Conservation (phyloP, 768 basidiomycete species). For the Lactarius tabidus region DNA sequence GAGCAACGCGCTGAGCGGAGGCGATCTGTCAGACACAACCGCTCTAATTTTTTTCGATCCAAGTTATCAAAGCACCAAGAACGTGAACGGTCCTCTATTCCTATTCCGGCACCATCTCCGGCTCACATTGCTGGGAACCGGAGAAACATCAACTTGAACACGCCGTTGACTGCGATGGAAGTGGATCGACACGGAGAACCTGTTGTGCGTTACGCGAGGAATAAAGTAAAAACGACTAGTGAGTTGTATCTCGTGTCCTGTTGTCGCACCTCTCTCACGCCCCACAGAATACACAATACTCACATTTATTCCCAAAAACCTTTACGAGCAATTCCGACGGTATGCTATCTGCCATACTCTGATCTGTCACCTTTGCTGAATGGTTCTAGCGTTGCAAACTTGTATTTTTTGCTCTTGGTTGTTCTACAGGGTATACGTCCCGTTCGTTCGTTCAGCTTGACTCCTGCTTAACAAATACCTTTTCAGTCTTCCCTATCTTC, state of each 20-base stretch:
- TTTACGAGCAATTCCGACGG: slow-evolving; percentile 94
- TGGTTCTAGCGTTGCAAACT: slow-evolving; percentile 68
- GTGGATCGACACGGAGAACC: slow-evolving; percentile 74
- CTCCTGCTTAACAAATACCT: slow-evolving; percentile 18
- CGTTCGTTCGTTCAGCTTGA: not conserved
- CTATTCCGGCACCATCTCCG: slow-evolving; percentile 31
- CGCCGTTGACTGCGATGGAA: slow-evolving; percentile 59
- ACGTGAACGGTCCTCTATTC: slow-evolving; percentile 33
- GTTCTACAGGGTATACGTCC: slow-evolving; percentile 59
- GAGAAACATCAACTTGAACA: slow-evolving; percentile 80
- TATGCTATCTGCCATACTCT: slow-evolving; percentile 28
- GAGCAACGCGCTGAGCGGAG: slow-evolving; percentile 66
- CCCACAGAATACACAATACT: slow-evolving; percentile 79
- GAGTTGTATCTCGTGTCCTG: slow-evolving; percentile 35
- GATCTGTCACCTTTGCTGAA: slow-evolving; percentile 16
- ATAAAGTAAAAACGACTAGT: slow-evolving; percentile 95
- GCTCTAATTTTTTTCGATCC: slow-evolving; percentile 54
- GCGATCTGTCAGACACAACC: slow-evolving; percentile 45
- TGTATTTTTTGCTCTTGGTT: slow-evolving; percentile 86
- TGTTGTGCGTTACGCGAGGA: slow-evolving; percentile 71
- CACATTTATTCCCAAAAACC: slow-evolving; percentile 90
- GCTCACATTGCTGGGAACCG: slow-evolving; percentile 47
- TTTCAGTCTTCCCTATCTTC: slow-evolving; percentile 81
- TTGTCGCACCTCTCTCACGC: not conserved
- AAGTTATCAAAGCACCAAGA: slow-evolving; percentile 37